Percentiles rank a stretch among this genome's conserved stretches.
Conservation (phyloP, 495 filamentous ascomycete species). For the Aspergillus homomorphus region DNA sequence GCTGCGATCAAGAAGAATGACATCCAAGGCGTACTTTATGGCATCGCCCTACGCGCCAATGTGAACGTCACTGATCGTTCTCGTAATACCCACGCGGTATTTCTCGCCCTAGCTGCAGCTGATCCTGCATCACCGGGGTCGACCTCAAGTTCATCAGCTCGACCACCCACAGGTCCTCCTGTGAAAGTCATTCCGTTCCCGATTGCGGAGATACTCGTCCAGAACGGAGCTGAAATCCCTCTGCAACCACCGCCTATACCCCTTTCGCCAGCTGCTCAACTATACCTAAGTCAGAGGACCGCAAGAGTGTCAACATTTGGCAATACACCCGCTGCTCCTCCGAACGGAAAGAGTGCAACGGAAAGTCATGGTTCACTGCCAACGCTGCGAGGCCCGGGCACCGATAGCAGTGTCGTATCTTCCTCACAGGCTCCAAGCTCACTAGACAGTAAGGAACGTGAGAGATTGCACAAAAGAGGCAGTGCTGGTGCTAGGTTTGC, state of each 20-base stretch:
- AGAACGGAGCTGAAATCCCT: constrained; percentile 91
- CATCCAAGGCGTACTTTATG: constrained; percentile 86
- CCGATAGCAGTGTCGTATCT: constrained; percentile 25
- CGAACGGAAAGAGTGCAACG: constrained; percentile 23
- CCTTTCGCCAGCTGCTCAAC: constrained; percentile 68
- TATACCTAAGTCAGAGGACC: constrained; percentile 83
- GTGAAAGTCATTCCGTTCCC: constrained; percentile 63
- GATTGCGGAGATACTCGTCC: constrained; percentile 85
- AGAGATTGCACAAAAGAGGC: constrained; percentile 51
- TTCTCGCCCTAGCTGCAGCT: constrained; percentile 89
- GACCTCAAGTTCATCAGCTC: constrained; percentile 35
- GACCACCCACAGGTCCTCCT: constrained; percentile 27
- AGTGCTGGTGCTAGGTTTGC: constrained; percentile 50
- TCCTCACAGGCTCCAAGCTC: constrained; percentile 27
- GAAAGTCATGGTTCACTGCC: constrained; percentile 49
- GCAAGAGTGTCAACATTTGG: constrained; percentile 36
- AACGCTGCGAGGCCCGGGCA: constrained; percentile 36
- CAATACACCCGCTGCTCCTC: constrained; percentile 15
- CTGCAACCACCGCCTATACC: constrained; percentile 67
- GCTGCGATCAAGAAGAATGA: constrained; percentile 93
- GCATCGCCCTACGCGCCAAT: constrained; percentile 80
- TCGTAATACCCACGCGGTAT: constrained; percentile 81
- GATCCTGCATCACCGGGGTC: constrained; percentile 75
- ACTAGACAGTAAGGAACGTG: constrained; percentile 41
- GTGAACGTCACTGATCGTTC: constrained; percentile 86